Conservation (phyloP, 2,329 filamentous ascomycete genomes). For the Clonostachys chloroleuca region DNA sequence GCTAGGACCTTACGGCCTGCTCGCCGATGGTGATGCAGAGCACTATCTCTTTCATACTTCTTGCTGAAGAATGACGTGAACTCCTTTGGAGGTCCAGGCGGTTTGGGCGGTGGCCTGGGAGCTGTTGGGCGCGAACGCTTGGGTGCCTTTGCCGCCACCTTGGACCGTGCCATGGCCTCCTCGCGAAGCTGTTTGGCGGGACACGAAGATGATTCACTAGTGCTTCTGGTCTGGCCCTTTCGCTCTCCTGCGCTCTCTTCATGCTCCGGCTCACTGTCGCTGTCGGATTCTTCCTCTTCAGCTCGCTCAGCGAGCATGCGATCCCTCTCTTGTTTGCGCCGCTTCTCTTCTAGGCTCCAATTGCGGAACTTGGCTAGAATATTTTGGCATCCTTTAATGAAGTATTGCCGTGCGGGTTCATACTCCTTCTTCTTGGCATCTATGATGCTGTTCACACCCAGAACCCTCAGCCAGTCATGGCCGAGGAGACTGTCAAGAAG, state of each 20-base stretch:
- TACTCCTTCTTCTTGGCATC: conserved; percentile 84
- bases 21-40: conserved; percentile 63
- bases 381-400: conserved; percentile 75
- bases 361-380: conserved; percentile 83
- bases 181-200: conserved; percentile 69
- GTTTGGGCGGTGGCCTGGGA: conserved; percentile 13
- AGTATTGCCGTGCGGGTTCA: conserved; percentile 79
- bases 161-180: conserved; percentile 58
- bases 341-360: conserved; percentile 89
- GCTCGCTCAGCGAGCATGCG: conserved; percentile 33
- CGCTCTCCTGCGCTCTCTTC: conserved; percentile 33
- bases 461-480: conserved; percentile 86
- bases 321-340: conserved; percentile 72
- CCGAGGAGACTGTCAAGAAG: conserved; percentile 79
- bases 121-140: conserved; percentile 20
- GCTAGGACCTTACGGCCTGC: conserved; percentile 67
- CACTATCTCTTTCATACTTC: conserved; percentile 72
- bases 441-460: conserved; percentile 83
- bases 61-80: conserved; percentile 88
- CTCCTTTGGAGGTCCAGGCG: conserved; percentile 39
- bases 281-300: conserved; percentile 16
- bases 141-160: conserved; percentile 22
- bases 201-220: conserved; percentile 27
- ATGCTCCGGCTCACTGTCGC: conserved; percentile 23
- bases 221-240: conserved; percentile 51